Base-by-base conservation (phyloP, 331 rosid genomes). In the Phaseolus coccineus region DNA sequence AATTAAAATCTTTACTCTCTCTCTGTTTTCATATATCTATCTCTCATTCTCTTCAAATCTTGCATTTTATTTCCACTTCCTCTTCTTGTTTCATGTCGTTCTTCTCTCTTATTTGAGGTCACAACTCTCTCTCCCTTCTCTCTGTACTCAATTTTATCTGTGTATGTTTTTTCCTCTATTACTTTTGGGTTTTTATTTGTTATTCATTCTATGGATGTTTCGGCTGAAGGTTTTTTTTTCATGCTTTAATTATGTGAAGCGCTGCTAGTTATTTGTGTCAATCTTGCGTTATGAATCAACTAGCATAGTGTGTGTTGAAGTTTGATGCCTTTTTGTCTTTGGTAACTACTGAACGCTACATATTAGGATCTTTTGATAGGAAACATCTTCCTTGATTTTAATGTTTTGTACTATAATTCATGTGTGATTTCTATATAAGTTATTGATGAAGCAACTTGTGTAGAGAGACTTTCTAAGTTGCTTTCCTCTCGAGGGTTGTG, bases 101-200 rank as follows among this genome's bases (percentile, higher is more conserved):
- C 46, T 22, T 37, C 68, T 25, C 73, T 57, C 15, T 61, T 47
- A 35, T 25, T 40, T 84, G 58, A 81, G 88, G 88, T 84, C 50
- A 78, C 76, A 33, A 59, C 70, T 57, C 70, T 64, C 74, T 72
- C 9, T 35, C 14, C 28, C 25, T 56, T 64, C 47, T 67, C 70
- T 52, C 77, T 67, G 42, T 58, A 37, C 15, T 66, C 31, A n/a
- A 19, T n/a, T 65, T 63, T 64, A n/a, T 59, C 10, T 59, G 63
- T 25, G 4, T 13, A 1, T 61, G 2, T 39, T 40, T 40, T 66
- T n/a, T 3, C 16, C 47, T 40, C 22, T 53, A 1, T 11, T 58
- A 3, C 12, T 61, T 65, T 6, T 65, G 16, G 70, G 30, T n/a
- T 59, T 13, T 47, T 46, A 4, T 69, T 47, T 57, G 33, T 70